Conservation (phyloP, 441 rosid genomes). For the Eutrema salsugineum region DNA sequence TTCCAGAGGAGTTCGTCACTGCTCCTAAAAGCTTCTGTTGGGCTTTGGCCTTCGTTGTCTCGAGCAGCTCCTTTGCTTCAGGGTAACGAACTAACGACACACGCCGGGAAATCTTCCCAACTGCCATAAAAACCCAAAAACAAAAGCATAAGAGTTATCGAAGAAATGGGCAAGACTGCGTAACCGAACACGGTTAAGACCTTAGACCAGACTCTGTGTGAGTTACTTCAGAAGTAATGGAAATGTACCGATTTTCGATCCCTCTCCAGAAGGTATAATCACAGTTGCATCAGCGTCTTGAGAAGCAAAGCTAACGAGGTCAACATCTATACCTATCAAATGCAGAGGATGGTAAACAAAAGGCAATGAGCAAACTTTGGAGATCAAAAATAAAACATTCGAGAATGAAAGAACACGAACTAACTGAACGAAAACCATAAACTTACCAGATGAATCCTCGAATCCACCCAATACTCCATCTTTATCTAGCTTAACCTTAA, state of each 20-base stretch:
- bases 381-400: neutral
- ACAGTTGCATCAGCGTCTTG: constrained; percentile 55
- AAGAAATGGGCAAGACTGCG: neutral
- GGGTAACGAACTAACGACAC: constrained; percentile 59
- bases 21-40: constrained; percentile 37
- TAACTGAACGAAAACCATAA: neutral
- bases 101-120: constrained; percentile 55
- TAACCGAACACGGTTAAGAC: neutral
- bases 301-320: constrained; percentile 46
- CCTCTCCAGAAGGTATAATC: constrained; percentile 45
- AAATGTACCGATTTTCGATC: constrained; percentile 51
- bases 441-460: constrained; percentile 57
- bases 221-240: neutral
- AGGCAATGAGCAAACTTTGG: neutral
- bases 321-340: constrained; percentile 56
- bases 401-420: neutral
- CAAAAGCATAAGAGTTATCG: neutral
- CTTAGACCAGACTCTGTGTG: neutral
- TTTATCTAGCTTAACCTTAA: constrained; percentile 40
- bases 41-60: constrained; percentile 29
- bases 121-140: constrained; percentile 27
- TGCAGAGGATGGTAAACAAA: neutral
- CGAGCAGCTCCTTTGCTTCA: constrained; percentile 52
- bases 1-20: constrained; percentile 33
- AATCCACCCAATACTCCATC: constrained; percentile 57